A percentile compares a stretch with the other conserved stretches of the same genome.
Evolutionary conservation across 352 stramenopile genomes (phyloP).

Genomic region (Phytophthora uliginosa): DNA sequence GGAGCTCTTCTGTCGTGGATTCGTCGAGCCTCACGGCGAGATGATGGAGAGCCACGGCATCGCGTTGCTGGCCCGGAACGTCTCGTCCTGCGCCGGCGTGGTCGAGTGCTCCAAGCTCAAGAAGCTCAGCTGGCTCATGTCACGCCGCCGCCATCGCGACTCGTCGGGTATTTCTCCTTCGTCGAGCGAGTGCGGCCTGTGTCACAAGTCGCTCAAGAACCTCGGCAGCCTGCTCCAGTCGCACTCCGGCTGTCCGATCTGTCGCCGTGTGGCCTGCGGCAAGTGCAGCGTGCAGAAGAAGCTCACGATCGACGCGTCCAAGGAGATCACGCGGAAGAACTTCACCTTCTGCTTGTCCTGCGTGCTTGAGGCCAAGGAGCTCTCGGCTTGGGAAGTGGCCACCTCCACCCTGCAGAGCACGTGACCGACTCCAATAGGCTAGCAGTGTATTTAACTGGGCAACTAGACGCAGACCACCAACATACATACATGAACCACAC

Average conservation of each 20-base stretch:
- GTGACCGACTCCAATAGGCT: not conserved
- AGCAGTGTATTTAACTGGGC: constrained; percentile 24
- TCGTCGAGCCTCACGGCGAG: constrained; percentile 50
- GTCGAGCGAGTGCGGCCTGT: constrained; percentile 36
- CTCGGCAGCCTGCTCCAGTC: constrained; percentile 34
- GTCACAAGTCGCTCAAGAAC: constrained; percentile 38
- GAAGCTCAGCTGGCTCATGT: constrained; percentile 73
- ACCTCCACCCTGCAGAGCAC: constrained; percentile 16
- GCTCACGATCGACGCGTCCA: constrained; percentile 42
- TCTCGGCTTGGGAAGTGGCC: constrained; percentile 60
- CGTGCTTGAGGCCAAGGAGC: constrained; percentile 53
- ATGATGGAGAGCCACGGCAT: constrained; percentile 52
- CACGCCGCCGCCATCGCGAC: constrained; percentile 27
- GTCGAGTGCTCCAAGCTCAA: constrained; percentile 67
- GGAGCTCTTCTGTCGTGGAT: constrained; percentile 65
- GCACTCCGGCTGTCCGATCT: constrained; percentile 39
- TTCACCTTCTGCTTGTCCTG: constrained; percentile 69
- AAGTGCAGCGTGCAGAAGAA: constrained; percentile 69
- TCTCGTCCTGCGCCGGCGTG: constrained; percentile 34
- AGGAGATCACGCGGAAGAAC: constrained; percentile 56
- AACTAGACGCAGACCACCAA: not conserved
- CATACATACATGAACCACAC: not conserved
- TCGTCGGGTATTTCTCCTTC: constrained; percentile 17
- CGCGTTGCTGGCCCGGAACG: constrained; percentile 46
- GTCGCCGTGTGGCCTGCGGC: constrained; percentile 44